Percentiles rank a stretch among this genome's conserved stretches.
Conservation (phyloP, 2,329 filamentous ascomycete species). For the Fusarium domesticum region DNA sequence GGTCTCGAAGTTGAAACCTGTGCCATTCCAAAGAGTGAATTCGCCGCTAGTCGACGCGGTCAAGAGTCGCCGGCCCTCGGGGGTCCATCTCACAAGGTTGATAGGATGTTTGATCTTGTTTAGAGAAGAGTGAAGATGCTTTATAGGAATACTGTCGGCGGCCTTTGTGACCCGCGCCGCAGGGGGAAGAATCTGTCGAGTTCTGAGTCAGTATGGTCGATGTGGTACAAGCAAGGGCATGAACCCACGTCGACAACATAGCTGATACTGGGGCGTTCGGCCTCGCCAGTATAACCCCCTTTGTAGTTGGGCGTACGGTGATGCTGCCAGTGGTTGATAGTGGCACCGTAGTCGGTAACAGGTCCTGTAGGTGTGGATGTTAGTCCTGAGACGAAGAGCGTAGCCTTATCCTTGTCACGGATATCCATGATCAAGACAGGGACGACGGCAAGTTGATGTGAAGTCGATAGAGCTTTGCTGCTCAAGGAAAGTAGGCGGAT, state of each 20-base stretch:
- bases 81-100: slow-evolving; percentile 96
- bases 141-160: slow-evolving; percentile 86
- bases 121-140: slow-evolving; percentile 93
- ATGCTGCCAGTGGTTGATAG: slow-evolving; percentile 87
- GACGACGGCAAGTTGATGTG: neutral
- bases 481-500: too few relatives aligned
- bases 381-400: slow-evolving; percentile 16
- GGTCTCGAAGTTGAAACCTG: slow-evolving; percentile 98
- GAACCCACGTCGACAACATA: slow-evolving; percentile 80
- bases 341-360: slow-evolving; percentile 90
- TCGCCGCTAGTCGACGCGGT: slow-evolving; percentile 96
- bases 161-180: slow-evolving; percentile 69
- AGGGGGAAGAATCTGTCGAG: slow-evolving; percentile 78
- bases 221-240: neutral
- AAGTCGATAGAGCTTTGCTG: too few relatives aligned
- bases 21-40: slow-evolving; percentile 98
- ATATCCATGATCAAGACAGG: slow-evolving; percentile 4
- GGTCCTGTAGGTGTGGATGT: slow-evolving; percentile 56
- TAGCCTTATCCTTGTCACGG: slow-evolving; percentile 5
- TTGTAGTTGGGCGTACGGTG: slow-evolving; percentile 69
- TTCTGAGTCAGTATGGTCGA: slow-evolving; percentile 14
- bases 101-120: slow-evolving; percentile 98
- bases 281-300: slow-evolving; percentile 67
- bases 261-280: slow-evolving; percentile 80
- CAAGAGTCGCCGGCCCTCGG: slow-evolving; percentile 84